These are phyloP conservation scores for Brassica carinata DNA, from an alignment of 345 rosid species.

Conservation along the genomic window DNA sequence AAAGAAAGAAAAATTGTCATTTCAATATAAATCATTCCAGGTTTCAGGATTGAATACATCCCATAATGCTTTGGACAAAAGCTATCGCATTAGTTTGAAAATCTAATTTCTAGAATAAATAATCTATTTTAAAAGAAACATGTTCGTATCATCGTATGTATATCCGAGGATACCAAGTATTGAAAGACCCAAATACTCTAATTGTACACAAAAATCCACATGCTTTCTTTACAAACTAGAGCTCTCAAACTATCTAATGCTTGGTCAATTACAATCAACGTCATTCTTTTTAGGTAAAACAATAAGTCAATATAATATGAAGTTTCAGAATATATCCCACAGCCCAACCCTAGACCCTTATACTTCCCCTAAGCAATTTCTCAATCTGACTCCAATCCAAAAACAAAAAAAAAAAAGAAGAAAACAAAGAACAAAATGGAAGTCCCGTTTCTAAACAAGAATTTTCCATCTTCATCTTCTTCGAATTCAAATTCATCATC, in stretches of 20 bases:
- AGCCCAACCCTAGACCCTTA: not conserved
- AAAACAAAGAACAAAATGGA: slow-evolving; percentile 48
- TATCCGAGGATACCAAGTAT: not conserved
- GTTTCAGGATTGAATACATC: not conserved
- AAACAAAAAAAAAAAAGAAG: not conserved
- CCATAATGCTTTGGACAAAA: not conserved
- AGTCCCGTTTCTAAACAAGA: slow-evolving; percentile 57
- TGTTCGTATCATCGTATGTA: not conserved
- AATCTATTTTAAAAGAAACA: not conserved
- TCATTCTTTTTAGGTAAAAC: slow-evolving; percentile 5
- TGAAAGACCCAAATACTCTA: not conserved
- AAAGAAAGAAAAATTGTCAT: not conserved
- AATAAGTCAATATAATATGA: slow-evolving; percentile 14
- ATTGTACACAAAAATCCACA: not conserved
- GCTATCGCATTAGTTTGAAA: not conserved
- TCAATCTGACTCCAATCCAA: slow-evolving; percentile 5
- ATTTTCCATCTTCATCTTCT: slow-evolving; percentile 30
- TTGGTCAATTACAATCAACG: not conserved
- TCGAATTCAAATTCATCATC: slow-evolving; percentile 43
- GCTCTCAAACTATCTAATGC: not conserved
- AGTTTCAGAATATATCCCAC: slow-evolving; percentile 15
- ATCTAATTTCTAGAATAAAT: not conserved
- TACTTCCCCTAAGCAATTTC: not conserved
- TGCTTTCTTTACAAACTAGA: not conserved
- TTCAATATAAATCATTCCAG: not conserved